Evolutionary conservation across 495 filamentous ascomycete species (phyloP).

Genomic region (Penicillium subrubescens): DNA sequence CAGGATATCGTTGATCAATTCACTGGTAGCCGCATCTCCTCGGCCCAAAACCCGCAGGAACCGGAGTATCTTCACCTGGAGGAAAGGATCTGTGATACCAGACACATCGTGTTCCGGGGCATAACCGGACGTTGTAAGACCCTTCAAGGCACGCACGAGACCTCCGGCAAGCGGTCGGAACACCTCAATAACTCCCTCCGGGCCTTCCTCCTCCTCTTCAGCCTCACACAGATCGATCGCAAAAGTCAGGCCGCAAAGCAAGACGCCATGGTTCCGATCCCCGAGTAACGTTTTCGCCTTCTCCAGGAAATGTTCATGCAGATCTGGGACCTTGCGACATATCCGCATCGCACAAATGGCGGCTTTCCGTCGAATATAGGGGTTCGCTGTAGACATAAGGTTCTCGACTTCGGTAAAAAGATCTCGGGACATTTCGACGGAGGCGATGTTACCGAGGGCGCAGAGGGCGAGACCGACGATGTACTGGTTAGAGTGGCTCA

Average conservation of each 20-base stretch:
- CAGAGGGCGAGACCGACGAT: conserved; percentile 95
- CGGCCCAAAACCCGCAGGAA: conserved; percentile 82
- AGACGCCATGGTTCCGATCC: conserved; percentile 91
- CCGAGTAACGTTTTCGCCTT: conserved; percentile 87
- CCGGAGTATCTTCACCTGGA: conserved; percentile 93
- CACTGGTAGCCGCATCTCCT: conserved; percentile 86
- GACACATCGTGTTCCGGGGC: conserved; percentile 98
- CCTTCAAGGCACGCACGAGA: conserved; percentile 89
- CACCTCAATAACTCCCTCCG: conserved; percentile 82
- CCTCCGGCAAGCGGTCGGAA: conserved; percentile 78
- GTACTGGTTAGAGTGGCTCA: conserved; percentile 97
- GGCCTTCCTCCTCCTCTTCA: conserved; percentile 84
- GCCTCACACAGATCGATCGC: conserved; percentile 92
- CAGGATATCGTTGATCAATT: conserved; percentile 97
- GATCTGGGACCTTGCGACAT: conserved; percentile 94
- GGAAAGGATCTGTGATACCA: conserved; percentile 97
- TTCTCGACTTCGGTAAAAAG: conserved; percentile 92
- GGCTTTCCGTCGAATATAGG: conserved; percentile 95
- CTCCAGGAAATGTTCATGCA: conserved; percentile 95
- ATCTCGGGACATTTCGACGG: conserved; percentile 97
- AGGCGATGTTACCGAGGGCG: conserved; percentile 95
- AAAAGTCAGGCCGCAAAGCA: conserved; percentile 88
- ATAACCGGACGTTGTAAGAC: conserved; percentile 90
- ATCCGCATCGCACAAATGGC: conserved; percentile 99
- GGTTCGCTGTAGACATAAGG: conserved; percentile 87